Percentiles rank a stretch among this genome's conserved stretches.
These are phyloP conservation scores for Lachancea quebecensis DNA, from an alignment of 805 yeast species.

Conservation along the genomic window DNA sequence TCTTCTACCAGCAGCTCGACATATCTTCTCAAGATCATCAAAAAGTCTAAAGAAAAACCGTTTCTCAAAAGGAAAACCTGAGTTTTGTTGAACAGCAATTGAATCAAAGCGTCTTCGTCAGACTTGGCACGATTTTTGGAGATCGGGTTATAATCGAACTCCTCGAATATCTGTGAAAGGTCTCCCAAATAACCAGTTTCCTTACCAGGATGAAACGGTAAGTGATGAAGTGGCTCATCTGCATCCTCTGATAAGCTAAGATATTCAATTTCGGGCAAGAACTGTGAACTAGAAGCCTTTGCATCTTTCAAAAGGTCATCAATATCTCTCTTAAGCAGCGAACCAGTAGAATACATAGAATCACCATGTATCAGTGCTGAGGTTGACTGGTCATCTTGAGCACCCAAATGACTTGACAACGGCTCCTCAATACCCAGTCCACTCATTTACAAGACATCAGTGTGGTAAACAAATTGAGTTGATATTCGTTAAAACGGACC, in stretches of 20 bases:
- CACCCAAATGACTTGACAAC: too few relatives aligned
- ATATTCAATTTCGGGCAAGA: too few relatives aligned
- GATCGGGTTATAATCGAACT: not conserved
- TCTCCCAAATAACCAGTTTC: not conserved
- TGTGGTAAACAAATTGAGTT: not conserved
- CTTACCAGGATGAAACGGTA: not conserved
- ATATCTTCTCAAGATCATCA: constrained; percentile 21
- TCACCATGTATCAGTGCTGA: constrained; percentile 13
- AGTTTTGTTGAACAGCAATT: constrained; percentile 17
- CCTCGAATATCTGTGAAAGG: not conserved
- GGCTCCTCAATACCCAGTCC: too few relatives aligned
- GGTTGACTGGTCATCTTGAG: constrained; percentile 8
- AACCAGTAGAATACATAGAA: constrained; percentile 15
- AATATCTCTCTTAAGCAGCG: constrained; percentile 13
- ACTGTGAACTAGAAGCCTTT: not conserved
- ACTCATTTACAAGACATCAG: too few relatives aligned
- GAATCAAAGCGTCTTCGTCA: constrained; percentile 9
- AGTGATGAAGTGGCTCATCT: not conserved
- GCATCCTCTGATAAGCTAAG: not conserved
- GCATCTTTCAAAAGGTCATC: constrained; percentile 9
- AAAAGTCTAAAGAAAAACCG: constrained; percentile 21
- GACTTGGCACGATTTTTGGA: not conserved
- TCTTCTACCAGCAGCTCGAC: constrained; percentile 12
- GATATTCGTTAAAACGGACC: constrained; percentile 4
- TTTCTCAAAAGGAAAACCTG: constrained; percentile 23